Evolutionary conservation across 306 rosid species (phyloP).

Genomic region (Abrus pulchellus): DNA sequence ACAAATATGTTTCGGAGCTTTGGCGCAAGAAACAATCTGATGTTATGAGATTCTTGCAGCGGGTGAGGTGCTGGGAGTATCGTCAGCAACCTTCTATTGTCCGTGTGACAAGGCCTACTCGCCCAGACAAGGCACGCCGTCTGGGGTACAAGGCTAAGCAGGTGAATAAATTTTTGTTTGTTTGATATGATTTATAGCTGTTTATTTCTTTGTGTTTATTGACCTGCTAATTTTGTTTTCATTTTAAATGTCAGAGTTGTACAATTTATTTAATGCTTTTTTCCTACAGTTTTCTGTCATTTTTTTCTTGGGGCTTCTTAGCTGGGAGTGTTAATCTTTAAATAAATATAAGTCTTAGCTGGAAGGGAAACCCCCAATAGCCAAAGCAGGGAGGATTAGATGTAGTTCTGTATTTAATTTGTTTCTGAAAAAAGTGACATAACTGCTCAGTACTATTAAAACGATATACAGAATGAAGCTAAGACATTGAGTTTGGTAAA

Average conservation of each 20-base stretch:
- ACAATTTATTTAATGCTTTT: neutral
- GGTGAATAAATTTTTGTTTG: conserved; percentile 38
- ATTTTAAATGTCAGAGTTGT: neutral
- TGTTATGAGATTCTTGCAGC: conserved; percentile 85
- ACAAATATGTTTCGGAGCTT: conserved; percentile 87
- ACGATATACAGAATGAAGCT: too few relatives aligned
- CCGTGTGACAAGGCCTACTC: conserved; percentile 78
- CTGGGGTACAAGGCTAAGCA: conserved; percentile 92
- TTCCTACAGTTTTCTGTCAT: too few relatives aligned
- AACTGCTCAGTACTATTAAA: too few relatives aligned
- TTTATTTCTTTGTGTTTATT: neutral
- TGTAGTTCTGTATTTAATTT: neutral
- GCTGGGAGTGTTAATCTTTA: neutral
- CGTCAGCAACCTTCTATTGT: conserved; percentile 91
- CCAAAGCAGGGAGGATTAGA: neutral
- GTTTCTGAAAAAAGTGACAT: neutral
- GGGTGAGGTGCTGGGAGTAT: conserved; percentile 96
- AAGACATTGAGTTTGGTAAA: neutral
- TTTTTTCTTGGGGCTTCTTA: too few relatives aligned
- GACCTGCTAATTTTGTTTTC: neutral
- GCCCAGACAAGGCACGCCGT: conserved; percentile 92
- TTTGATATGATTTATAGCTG: neutral
- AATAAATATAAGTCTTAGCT: neutral
- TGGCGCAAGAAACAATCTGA: conserved; percentile 95
- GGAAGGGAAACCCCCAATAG: neutral